Evolutionary conservation across 2,329 filamentous ascomycete genomes (phyloP).

Genomic region (Fusarium sp.): DNA sequence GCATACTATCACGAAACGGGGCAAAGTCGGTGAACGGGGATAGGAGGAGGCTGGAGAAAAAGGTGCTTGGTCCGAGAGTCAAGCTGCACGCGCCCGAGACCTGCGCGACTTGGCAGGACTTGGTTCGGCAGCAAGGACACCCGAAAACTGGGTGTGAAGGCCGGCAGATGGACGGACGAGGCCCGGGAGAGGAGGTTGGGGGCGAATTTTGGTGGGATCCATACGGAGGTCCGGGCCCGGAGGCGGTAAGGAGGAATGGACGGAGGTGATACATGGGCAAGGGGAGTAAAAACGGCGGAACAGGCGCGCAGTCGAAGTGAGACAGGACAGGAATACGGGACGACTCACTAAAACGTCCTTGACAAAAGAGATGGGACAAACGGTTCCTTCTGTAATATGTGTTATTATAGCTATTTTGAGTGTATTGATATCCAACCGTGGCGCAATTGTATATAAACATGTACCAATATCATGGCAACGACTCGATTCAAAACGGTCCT

Average conservation of each 20-base stretch:
- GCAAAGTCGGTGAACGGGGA: slow-evolving; percentile 49
- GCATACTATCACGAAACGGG: slow-evolving; percentile 22
- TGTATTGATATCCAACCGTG: slow-evolving; percentile 18
- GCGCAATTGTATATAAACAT: slow-evolving; percentile 15
- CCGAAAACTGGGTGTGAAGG: slow-evolving; percentile 30
- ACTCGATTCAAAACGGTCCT: slow-evolving; percentile 14
- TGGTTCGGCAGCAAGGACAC: slow-evolving; percentile 37
- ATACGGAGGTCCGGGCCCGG: slow-evolving; percentile 45
- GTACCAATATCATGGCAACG: slow-evolving; percentile 8
- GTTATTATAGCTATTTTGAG: slow-evolving; percentile 43
- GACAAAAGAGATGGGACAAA: slow-evolving; percentile 88
- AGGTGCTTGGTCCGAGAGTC: slow-evolving; percentile 27
- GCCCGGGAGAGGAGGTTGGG: slow-evolving; percentile 43
- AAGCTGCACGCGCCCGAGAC: slow-evolving; percentile 41
- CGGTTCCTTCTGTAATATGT: slow-evolving; percentile 77
- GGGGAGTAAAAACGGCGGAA: slow-evolving; percentile 37
- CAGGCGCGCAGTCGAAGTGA: slow-evolving; percentile 32
- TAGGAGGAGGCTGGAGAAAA: slow-evolving; percentile 30
- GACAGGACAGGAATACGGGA: slow-evolving; percentile 36
- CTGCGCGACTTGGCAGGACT: slow-evolving; percentile 35
- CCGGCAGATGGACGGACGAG: slow-evolving; percentile 36
- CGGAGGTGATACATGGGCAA: slow-evolving; percentile 33
- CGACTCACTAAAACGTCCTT: slow-evolving; percentile 83
- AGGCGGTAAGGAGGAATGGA: slow-evolving; percentile 31
- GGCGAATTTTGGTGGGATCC: slow-evolving; percentile 23